Evolutionary conservation across 371 early-diverging fungal genomes (phyloP), one percentile per base, ranked within the genome.

Genomic region (Syncephalastrum racemosum): DNA sequence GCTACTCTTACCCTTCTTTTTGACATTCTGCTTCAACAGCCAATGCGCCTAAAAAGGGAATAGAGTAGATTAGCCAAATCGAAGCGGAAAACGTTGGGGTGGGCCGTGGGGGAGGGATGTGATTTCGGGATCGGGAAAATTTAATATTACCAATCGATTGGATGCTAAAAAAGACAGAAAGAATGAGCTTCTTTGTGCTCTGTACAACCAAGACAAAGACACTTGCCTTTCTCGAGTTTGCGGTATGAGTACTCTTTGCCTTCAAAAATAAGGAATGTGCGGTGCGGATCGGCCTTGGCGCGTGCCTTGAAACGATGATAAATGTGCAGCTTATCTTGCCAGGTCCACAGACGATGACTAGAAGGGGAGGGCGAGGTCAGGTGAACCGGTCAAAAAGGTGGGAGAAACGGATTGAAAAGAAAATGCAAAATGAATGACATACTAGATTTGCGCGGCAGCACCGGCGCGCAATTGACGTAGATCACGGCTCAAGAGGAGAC

Each of bases 221-320:
- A 10, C 36, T 53, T 66, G 66, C 70, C 64, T 58, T 49, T 60
- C 46, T 70, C 66, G 44, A 70, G 52, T 27, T 63, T 52, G 25
- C 59, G 58, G 53, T 57, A 70, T 2, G 70, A 61, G 42, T 70
- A 70, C 8, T 24, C 20, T 42, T 70, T 62, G 50, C 59, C 66
- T 63, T 70, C 66, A 60, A 70, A 70, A 10, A 63, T 39, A 19
- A 70, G 40, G 56, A 61, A 66, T 3, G 46, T 47, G 22, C 51
- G 59, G 15, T 66, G 46, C 2, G 70, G 70, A 22, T 50, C 36
- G 1, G 63, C 55, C 36, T 62, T 57, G 1, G 70, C 70, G 22
- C 51, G 57, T 7, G 63, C 67, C 23, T 59, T 58, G 53, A 70
- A 70, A 2, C 70, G 63, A 46, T 63, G 63, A 27, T 70, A 70